Percentiles rank a stretch among this genome's conserved stretches.
Conservation (phyloP, 1,284 basidiomycete genomes). For the Papiliotrema nemorosa region DNA sequence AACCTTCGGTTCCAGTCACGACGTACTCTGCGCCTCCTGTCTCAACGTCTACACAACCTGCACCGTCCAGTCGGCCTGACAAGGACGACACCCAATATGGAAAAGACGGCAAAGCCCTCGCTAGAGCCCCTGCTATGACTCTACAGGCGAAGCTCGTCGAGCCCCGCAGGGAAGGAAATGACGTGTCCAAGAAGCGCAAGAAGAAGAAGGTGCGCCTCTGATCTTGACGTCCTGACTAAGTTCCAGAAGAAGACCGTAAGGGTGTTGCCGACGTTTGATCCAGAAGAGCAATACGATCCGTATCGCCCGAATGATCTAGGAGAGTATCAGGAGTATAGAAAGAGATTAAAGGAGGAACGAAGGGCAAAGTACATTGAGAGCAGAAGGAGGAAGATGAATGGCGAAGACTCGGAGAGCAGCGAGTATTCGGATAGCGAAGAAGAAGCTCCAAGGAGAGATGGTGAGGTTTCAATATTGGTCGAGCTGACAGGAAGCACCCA, state of each 20-base stretch:
- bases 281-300: constrained; percentile 48
- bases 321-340: constrained; percentile 46
- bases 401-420: constrained; percentile 32
- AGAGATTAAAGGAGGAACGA: constrained; percentile 34
- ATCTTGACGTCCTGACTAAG: neutral
- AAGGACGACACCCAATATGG: constrained; percentile 26
- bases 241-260: constrained; percentile 18
- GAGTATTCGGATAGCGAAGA: constrained; percentile 44
- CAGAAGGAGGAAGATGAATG: constrained; percentile 25
- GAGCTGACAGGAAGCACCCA: constrained; percentile 29
- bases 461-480: constrained; percentile 21
- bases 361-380: constrained; percentile 23
- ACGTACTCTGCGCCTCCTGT: constrained; percentile 7
- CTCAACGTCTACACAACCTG: constrained; percentile 8
- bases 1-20: neutral
- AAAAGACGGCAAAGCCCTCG: constrained; percentile 33
- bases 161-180: constrained; percentile 15
- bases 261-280: constrained; percentile 40
- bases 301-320: constrained; percentile 47
- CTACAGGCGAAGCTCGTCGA: constrained; percentile 15
- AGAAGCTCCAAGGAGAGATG: constrained; percentile 42
- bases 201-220: constrained; percentile 25
- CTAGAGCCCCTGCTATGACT: constrained; percentile 45
- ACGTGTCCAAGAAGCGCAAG: constrained; percentile 23
- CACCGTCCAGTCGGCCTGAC: constrained; percentile 1